Percentiles rank a stretch among this genome's conserved stretches.
phyloP scores from a whole-genome alignment of 805 yeast genomes.

The Wickerhamomyces rabaulensis region DNA sequence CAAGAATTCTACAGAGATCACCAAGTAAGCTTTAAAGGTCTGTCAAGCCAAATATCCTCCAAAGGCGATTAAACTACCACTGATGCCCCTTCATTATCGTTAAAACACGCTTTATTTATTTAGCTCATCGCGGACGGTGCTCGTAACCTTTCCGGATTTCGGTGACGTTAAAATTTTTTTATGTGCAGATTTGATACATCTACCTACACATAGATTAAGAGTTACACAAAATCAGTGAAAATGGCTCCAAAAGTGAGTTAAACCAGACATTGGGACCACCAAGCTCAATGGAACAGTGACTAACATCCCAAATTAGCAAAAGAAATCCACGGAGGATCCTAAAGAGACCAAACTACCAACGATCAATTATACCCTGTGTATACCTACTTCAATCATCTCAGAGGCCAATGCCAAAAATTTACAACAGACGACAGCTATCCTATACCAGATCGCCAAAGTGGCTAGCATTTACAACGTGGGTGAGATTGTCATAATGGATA shows the following conservation, averaged over 20 bases:
- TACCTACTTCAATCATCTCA: constrained; percentile 65
- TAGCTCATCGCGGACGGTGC: background rate
- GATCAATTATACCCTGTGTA: constrained; percentile 52
- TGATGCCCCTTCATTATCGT: too few species aligned
- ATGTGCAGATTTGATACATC: background rate
- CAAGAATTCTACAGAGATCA: too few species aligned
- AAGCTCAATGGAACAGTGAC: background rate
- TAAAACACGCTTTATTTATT: too few species aligned
- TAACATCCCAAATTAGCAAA: background rate
- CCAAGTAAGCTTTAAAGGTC: too few species aligned
- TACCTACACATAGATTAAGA: background rate
- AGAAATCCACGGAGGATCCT: background rate
- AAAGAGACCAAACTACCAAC: background rate
- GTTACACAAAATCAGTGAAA: background rate
- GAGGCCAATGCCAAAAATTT: constrained; percentile 52
- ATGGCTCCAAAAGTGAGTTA: background rate
- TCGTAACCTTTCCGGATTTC: background rate
- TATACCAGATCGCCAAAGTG: constrained; percentile 75
- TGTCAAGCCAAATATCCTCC: too few species aligned
- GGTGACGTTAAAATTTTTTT: background rate
- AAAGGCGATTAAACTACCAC: too few species aligned
- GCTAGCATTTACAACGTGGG: constrained; percentile 65
- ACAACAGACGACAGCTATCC: constrained; percentile 66
- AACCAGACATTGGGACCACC: background rate
- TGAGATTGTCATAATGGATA: constrained; percentile 69